A percentile compares a stretch with the other conserved stretches of the same genome.
Conservation (phyloP, 2,329 filamentous ascomycete species). For the Aspergillus aculeatus region DNA sequence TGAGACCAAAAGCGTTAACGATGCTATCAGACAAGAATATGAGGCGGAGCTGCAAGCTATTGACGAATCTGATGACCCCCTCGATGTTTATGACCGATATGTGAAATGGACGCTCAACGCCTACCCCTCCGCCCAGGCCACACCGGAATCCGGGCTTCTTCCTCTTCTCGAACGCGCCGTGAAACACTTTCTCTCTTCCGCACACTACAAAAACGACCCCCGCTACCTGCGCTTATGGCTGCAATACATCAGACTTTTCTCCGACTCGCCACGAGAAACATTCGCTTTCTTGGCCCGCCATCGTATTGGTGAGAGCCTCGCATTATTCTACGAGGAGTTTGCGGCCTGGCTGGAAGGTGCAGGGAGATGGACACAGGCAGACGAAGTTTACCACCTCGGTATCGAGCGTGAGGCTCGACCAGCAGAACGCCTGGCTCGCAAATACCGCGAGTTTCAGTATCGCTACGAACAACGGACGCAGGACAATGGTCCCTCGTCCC, state of each 20-base stretch:
- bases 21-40: conserved; percentile 76
- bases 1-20: conserved; percentile 74
- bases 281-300: conserved; percentile 90
- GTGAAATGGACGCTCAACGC: conserved; percentile 95
- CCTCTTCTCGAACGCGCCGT: conserved; percentile 89
- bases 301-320: conserved; percentile 78
- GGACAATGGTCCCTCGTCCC: conserved; percentile 71
- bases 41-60: conserved; percentile 78
- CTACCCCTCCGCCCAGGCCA: conserved; percentile 91
- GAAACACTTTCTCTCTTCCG: conserved; percentile 77
- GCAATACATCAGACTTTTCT: conserved; percentile 88
- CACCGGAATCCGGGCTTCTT: conserved; percentile 84
- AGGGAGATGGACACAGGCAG: conserved; percentile 82
- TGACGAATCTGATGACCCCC: conserved; percentile 86
- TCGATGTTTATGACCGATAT: conserved; percentile 94
- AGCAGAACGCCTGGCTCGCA: conserved; percentile 74
- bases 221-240: conserved; percentile 93
- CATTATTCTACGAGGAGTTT: conserved; percentile 96
- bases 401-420: conserved; percentile 86
- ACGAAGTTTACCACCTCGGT: conserved; percentile 88
- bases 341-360: conserved; percentile 86
- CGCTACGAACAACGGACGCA: conserved; percentile 68
- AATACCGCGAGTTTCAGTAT: conserved; percentile 88
- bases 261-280: conserved; percentile 86
- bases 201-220: conserved; percentile 92